Evolutionary conservation across 805 yeast genomes (phyloP), one percentile per base, ranked within the genome.

Genomic region (Debaryomyces hansenii): DNA sequence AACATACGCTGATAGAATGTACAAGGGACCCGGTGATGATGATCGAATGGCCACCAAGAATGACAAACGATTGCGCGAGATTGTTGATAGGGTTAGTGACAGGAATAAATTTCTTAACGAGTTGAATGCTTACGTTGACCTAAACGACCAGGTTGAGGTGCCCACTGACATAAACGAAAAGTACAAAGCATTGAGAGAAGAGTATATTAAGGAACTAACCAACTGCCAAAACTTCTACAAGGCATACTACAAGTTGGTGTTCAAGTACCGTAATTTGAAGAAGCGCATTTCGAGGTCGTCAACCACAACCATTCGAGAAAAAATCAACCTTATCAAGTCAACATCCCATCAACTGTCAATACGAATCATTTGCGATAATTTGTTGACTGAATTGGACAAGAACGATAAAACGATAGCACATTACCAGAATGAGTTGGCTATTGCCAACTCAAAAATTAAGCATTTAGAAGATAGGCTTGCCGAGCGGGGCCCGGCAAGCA

Each of bases 221-320:
- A 60, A 54, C 18, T 58, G 62, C 15, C 62, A 60, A 47, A 45
- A 45, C 4, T 59, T 70, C 41, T 67, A 66, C 47, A 54, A 64
- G 39, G 63, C 65, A 8, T 70, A 69, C 49, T 53, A 63, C 32
- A 56, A 55, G 47, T 50, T 70, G 14, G 58, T 63, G 24, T 42
- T 58, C 31, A 66, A 66, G 46, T 67, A 69, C 45, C 51, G 60
- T 12, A 50, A 50, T 14, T 48, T 64, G 39, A 58, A 53, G 40
- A 37, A 35, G 8, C 47, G 37, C 21, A 39, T 49, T n/a, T 40
- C 43, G 16, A 46, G 38, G n/a, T 55, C 49, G 40, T 37, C 44
- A 14, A 16, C 47, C n/a, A 31, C 38, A n/a, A 38, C 41, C 3
- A 35, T 56, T 12, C 49, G 41, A 36, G 61, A 55, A 38, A 58